Evolutionary conservation across 2,329 filamentous ascomycete genomes (phyloP).

Genomic region (Neonectria coccinea): DNA sequence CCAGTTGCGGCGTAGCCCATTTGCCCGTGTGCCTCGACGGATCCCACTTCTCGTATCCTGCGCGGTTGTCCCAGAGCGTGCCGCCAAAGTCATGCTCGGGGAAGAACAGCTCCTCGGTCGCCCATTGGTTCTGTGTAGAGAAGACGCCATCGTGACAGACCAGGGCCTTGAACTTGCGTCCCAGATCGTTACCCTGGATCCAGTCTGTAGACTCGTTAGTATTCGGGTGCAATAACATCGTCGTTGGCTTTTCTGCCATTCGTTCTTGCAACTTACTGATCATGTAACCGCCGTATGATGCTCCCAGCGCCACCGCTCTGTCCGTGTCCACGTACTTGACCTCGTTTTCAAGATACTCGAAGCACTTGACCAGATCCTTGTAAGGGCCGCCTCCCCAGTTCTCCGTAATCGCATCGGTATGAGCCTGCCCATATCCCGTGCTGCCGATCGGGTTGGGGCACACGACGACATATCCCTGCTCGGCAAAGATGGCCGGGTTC

Average conservation of each 20-base stretch:
- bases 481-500: conserved; percentile 88
- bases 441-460: conserved; percentile 86
- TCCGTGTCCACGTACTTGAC: conserved; percentile 76
- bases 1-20: conserved; percentile 88
- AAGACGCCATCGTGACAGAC: conserved; percentile 92
- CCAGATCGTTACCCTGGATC: conserved; percentile 89
- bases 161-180: conserved; percentile 86
- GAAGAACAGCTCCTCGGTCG: conserved; percentile 78
- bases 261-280: conserved; percentile 63
- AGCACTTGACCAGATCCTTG: conserved; percentile 81
- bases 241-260: not conserved
- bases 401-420: conserved; percentile 80
- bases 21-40: conserved; percentile 72
- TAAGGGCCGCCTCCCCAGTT: conserved; percentile 91
- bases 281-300: conserved; percentile 82
- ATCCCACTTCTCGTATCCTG: conserved; percentile 77
- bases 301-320: conserved; percentile 79
- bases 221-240: not conserved
- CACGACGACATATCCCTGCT: conserved; percentile 87
- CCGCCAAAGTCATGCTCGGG: conserved; percentile 75
- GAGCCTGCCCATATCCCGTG: conserved; percentile 83
- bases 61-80: conserved; percentile 70
- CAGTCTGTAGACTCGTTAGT: conserved; percentile 68
- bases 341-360: conserved; percentile 77
- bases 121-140: conserved; percentile 74